Base-by-base conservation (phyloP, 1,284 basidiomycete genomes). In the Ustilago xerochloae region DNA sequence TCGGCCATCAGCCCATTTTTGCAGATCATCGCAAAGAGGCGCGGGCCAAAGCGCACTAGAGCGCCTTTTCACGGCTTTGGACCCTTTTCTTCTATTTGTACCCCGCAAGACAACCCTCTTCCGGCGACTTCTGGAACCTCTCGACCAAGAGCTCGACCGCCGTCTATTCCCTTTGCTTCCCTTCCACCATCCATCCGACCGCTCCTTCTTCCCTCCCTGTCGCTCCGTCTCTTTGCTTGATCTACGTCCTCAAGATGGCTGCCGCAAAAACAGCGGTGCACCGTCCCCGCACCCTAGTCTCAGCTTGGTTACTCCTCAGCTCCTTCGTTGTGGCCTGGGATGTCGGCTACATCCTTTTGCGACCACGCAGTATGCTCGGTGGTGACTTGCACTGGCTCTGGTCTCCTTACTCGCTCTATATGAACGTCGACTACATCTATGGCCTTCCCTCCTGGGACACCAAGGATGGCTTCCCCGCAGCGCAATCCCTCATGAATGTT, bases 401-500 rank as follows among this genome's bases (percentile, higher is more conserved):
- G 64, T 47, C 72, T 13, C 75, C 74, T 10, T 77, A 81, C 58
- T 54, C 61, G 35, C 80, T 92, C 29, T 93, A 93, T 84, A 90
- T 91, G 75, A 86, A 91, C 45, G 86, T 94, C 54, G 91, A 92
- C 81, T 86, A 87, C 64, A 89, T 92, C 12, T 96, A 97, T 78
- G 92, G 92, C 12, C 76, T 90, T 26, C 87, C 87, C 30, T 88
- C 91, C 0, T 87, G 90, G 45, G 85, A 90, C 63, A 84, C 87
- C 1, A 88, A 89, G 20, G 88, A 91, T 63, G 94, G 94, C 0
- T 97, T 96, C 85, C 90, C 93, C 12, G 92, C 89, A 75, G 93
- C 94, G 2, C 93, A 96, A 86, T 88, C 92, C 12, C 80, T 90
- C 24, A 84, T 96, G 75, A 97, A 96, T 84, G 64, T 95, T 62